Evolutionary conservation across 2,329 filamentous ascomycete genomes (phyloP), one percentile per base, ranked within the genome.

Genomic region (Madurella mycetomatis): DNA sequence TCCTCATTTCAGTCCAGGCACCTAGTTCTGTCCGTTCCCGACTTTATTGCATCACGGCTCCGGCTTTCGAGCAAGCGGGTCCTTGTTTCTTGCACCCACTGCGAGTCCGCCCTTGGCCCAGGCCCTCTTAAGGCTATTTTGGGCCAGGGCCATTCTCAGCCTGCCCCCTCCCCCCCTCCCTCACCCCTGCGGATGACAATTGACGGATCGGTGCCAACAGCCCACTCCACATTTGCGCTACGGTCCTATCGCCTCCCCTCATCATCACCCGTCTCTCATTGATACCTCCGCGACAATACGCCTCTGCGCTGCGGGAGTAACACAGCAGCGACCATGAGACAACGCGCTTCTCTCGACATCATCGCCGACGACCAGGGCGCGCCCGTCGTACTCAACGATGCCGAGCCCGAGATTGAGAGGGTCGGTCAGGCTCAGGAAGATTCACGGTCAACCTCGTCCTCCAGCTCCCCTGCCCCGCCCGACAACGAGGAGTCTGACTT

Each of bases 401-500:
- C 60, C 18, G 56, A 62, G 41, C 51, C 56, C 30, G 61, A 65
- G 54, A 59, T 59, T 34, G 56, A 59, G 7, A 62, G 61, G 18
- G 63, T 62, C 47, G 60, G 68, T 30, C 73, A 75, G 40, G 66
- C 72, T 4, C 72, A 73, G 54, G 73, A 80, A 59, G 79, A 82
- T 65, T 83, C 79, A 41, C 75, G 79, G 58, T 81, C 80, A 1
- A 81, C 80, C 3, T 88, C 86, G 5, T 87, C 87, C 8, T 88
- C 85, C 54, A 88, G 86, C 67, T 91, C 88, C 1, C 87, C 88
- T 43, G 83, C 81, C 49, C 84, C 87, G 49, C 84, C 83, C 68
- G 87, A 90, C 67, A 90, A 95, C 72, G 88, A 92, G 67, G 92
- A 96, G 73, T 95, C 91, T 63, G 92, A 96, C 73, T 96, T 94